Evolutionary conservation across 148 eudicot species (phyloP).

Genomic region (Tetragonia tetragonoides): DNA sequence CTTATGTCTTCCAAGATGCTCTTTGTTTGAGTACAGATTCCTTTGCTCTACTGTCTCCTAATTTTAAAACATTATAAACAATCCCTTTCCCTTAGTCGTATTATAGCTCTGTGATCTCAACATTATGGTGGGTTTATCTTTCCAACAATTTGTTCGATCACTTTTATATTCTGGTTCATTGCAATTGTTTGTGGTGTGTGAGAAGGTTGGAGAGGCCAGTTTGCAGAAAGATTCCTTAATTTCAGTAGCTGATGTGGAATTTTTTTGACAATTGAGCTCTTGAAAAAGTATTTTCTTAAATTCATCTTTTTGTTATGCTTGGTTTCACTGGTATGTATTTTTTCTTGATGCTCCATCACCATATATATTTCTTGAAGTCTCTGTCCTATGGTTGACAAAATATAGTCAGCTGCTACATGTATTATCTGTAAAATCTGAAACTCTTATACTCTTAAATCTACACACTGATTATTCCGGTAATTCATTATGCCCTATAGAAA

Average conservation of each 20-base stretch:
- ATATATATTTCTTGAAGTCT: background rate
- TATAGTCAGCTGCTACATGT: background rate
- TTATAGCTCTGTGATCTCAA: background rate
- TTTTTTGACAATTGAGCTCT: background rate
- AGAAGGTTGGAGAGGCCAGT: background rate
- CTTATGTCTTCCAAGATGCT: background rate
- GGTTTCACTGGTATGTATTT: background rate
- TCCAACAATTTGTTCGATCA: background rate
- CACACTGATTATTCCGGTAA: background rate
- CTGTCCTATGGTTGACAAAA: background rate
- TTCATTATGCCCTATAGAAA: background rate
- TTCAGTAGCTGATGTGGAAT: background rate
- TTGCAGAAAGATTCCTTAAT: background rate
- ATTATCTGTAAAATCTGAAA: too few relatives aligned
- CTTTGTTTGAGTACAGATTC: background rate
- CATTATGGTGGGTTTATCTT: background rate
- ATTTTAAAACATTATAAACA: background rate
- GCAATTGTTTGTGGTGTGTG: background rate
- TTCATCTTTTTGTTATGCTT: background rate
- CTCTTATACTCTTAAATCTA: background rate
- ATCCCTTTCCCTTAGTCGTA: background rate
- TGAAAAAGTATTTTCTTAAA: background rate
- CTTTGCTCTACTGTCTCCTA: background rate
- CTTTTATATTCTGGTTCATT: background rate
- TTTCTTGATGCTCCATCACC: background rate